Evolutionary conservation across 345 rosid species (phyloP).

Genomic region (Hibiscus tridactylites): DNA sequence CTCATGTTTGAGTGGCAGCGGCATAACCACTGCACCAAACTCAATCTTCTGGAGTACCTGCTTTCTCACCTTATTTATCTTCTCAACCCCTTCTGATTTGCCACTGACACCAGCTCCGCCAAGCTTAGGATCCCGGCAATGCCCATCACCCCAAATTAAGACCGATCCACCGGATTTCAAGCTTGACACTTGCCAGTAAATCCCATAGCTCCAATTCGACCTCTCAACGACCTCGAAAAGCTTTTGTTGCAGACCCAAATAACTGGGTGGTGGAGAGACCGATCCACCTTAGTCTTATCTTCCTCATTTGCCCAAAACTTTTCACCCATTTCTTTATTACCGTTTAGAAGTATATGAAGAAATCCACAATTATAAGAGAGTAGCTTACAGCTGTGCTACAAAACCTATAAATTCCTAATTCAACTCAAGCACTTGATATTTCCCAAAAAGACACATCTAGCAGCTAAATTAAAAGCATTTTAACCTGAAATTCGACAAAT

Average conservation of each 20-base stretch:
- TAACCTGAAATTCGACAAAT: neutral
- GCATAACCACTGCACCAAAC: no score
- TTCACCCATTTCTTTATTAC: conserved; percentile 46
- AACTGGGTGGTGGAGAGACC: conserved; percentile 40
- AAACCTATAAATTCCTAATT: conserved; percentile 4
- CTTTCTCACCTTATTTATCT: conserved; percentile 51
- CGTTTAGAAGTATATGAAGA: neutral
- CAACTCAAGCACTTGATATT: neutral
- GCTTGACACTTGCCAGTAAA: conserved; percentile 58
- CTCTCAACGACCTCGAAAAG: conserved; percentile 56
- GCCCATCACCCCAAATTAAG: conserved; percentile 84
- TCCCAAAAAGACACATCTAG: conserved; percentile 1
- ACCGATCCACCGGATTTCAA: conserved; percentile 57
- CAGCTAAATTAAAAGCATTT: neutral
- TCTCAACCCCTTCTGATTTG: conserved; percentile 29
- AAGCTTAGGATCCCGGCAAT: conserved; percentile 35
- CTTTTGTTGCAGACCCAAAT: conserved; percentile 52
- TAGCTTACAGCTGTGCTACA: neutral
- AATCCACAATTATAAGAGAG: conserved; percentile 2
- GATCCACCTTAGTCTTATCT: conserved; percentile 60
- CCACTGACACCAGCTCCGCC: conserved; percentile 30
- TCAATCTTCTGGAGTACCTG: conserved; percentile 59
- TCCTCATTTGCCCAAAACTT: conserved; percentile 61
- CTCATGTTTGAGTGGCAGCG: no score
- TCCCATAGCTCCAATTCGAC: conserved; percentile 68